A percentile compares a stretch with the other conserved stretches of the same genome.
Evolutionary conservation across 495 filamentous ascomycete species (phyloP).

Genomic region (Hypoxylon cercidicola): DNA sequence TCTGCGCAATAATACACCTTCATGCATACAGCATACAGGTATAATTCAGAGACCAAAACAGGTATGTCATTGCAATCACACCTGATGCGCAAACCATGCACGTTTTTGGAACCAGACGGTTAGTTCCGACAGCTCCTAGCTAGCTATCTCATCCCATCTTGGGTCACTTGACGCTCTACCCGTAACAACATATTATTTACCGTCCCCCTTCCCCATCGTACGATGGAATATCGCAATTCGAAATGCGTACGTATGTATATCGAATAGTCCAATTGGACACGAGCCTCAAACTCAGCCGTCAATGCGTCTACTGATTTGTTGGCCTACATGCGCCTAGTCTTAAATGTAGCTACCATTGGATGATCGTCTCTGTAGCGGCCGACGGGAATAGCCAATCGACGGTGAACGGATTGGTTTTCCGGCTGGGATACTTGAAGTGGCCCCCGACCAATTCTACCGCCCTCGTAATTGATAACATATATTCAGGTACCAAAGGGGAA

Average conservation of each 20-base stretch:
- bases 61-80: constrained; percentile 42
- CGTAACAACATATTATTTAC: constrained; percentile 22
- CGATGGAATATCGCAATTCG: constrained; percentile 41
- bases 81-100: constrained; percentile 42
- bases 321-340: constrained; percentile 39
- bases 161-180: constrained; percentile 31
- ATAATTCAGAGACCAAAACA: constrained; percentile 28
- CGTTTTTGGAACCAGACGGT: constrained; percentile 34
- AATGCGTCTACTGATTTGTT: constrained; percentile 43
- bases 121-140: constrained; percentile 30
- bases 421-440: constrained; percentile 29
- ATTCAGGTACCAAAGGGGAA: constrained; percentile 16
- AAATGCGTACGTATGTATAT: constrained; percentile 28
- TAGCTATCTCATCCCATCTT: constrained; percentile 14
- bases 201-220: constrained; percentile 31
- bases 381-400: constrained; percentile 36
- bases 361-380: constrained; percentile 28
- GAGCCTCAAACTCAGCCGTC: constrained; percentile 40
- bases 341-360: constrained; percentile 34
- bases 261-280: constrained; percentile 40
- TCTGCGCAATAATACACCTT: constrained; percentile 9
- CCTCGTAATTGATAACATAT: constrained; percentile 27
- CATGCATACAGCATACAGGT: constrained; percentile 25
- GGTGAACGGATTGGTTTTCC: constrained; percentile 35
- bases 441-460: constrained; percentile 37